phyloP scores from a whole-genome alignment of 129 eudicot species.

The Centrapalus pauciflorus region DNA sequence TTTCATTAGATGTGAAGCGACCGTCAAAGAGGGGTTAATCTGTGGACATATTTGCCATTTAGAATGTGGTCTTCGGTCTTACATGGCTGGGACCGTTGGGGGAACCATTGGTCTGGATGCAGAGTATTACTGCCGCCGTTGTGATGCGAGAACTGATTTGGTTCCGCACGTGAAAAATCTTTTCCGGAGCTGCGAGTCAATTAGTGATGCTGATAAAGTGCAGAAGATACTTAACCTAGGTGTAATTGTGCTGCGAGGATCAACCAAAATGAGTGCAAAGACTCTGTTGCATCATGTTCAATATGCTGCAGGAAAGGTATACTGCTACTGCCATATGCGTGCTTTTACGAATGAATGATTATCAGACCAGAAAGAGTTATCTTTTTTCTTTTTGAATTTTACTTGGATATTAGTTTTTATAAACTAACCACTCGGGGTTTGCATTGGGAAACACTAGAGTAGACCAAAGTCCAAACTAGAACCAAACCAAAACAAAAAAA shows the following conservation, averaged over 20 bases:
- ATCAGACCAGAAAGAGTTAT: too few relatives aligned
- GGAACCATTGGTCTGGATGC: slow-evolving; percentile 73
- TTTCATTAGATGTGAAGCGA: slow-evolving; percentile 63
- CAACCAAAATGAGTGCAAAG: slow-evolving; percentile 45
- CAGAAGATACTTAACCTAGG: slow-evolving; percentile 52
- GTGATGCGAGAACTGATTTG: slow-evolving; percentile 80
- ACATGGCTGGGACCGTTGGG: slow-evolving; percentile 94
- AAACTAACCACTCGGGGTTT: neutral
- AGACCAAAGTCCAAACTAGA: too few relatives aligned
- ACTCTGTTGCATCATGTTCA: slow-evolving; percentile 44
- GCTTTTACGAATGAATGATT: neutral
- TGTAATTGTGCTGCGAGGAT: slow-evolving; percentile 52
- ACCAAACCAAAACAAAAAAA: too few relatives aligned
- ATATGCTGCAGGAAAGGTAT: slow-evolving; percentile 56
- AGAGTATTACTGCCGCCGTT: slow-evolving; percentile 82
- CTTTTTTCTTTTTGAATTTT: neutral
- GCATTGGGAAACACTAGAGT: too few relatives aligned
- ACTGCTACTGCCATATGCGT: neutral
- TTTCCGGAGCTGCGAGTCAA: slow-evolving; percentile 41
- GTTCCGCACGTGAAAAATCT: slow-evolving; percentile 49
- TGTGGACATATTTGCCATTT: slow-evolving; percentile 86
- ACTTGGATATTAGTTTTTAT: neutral
- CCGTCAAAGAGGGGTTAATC: slow-evolving; percentile 29
- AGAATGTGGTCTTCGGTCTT: slow-evolving; percentile 67
- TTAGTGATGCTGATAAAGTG: slow-evolving; percentile 37